Percentiles rank a stretch among this genome's conserved stretches.
Evolutionary conservation across 495 filamentous ascomycete species (phyloP).

Genomic region (Talaromyces ruber): DNA sequence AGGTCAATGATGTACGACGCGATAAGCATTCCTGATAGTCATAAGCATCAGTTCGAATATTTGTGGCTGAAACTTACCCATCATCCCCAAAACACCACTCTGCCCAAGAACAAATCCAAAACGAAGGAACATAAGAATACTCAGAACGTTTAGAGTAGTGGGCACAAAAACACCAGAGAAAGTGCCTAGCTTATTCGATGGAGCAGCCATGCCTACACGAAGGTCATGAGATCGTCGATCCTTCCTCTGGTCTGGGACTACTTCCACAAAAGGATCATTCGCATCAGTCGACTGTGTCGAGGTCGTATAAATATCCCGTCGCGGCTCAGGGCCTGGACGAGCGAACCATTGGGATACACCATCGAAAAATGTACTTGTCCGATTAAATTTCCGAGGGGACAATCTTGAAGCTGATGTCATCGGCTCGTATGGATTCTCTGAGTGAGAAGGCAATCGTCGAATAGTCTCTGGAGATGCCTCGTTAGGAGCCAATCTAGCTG

Average conservation of each 20-base stretch:
- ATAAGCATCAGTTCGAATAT: slow-evolving; percentile 14
- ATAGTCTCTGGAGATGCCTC: slow-evolving; percentile 14
- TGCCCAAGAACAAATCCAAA: slow-evolving; percentile 77
- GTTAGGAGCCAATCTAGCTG: slow-evolving; percentile 35
- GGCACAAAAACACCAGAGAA: slow-evolving; percentile 81
- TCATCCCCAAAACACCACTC: slow-evolving; percentile 67
- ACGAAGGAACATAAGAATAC: slow-evolving; percentile 86
- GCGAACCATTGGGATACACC: slow-evolving; percentile 20
- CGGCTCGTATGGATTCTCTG: slow-evolving; percentile 21
- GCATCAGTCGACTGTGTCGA: neutral
- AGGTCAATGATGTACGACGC: slow-evolving; percentile 70
- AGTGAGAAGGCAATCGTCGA: neutral
- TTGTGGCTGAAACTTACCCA: no score
- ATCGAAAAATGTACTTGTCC: slow-evolving; percentile 15
- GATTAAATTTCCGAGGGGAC: slow-evolving; percentile 15
- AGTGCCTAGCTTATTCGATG: slow-evolving; percentile 56
- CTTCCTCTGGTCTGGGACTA: neutral
- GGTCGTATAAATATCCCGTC: neutral
- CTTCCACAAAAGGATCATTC: neutral
- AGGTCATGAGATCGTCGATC: slow-evolving; percentile 9
- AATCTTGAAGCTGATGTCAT: slow-evolving; percentile 11
- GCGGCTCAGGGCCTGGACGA: neutral
- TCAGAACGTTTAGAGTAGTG: slow-evolving; percentile 80
- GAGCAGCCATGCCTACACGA: slow-evolving; percentile 34
- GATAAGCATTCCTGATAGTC: slow-evolving; percentile 52